phyloP scores from a whole-genome alignment of 2,329 filamentous ascomycete species.

The Curvularia sp. region DNA sequence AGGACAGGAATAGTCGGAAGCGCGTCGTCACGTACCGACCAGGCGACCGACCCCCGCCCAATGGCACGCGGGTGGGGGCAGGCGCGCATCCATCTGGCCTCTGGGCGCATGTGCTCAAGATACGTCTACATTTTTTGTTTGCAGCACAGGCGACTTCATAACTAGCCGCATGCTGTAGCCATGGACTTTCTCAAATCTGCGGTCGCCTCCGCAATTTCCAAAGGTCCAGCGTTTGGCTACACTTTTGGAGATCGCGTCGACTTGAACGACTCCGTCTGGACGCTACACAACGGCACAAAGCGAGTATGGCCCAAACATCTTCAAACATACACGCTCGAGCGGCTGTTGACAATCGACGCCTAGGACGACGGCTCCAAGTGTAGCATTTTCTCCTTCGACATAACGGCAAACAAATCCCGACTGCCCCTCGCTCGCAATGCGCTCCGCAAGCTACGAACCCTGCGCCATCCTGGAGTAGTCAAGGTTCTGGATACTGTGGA shows the following conservation, averaged over 20 bases:
- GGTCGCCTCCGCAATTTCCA: slow-evolving; percentile 94
- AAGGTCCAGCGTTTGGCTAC: slow-evolving; percentile 92
- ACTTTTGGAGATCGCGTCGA: slow-evolving; percentile 92
- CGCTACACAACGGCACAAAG: slow-evolving; percentile 92
- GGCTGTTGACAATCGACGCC: slow-evolving; percentile 31
- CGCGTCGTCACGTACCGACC: slow-evolving; percentile 11
- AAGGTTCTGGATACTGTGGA: slow-evolving; percentile 95
- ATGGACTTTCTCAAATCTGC: slow-evolving; percentile 99
- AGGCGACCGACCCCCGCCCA: not conserved
- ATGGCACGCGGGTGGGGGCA: slow-evolving; percentile 9
- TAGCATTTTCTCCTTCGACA: slow-evolving; percentile 96
- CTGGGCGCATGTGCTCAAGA: slow-evolving; percentile 10
- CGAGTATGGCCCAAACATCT: slow-evolving; percentile 64
- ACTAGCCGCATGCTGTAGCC: slow-evolving; percentile 11
- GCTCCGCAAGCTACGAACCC: slow-evolving; percentile 87
- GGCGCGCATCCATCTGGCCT: slow-evolving; percentile 16
- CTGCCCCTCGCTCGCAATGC: slow-evolving; percentile 91
- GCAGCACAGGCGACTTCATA: not conserved
- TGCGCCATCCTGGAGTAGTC: slow-evolving; percentile 93
- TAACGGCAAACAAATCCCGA: slow-evolving; percentile 78
- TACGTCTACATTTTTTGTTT: not conserved
- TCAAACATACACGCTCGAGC: slow-evolving; percentile 5
- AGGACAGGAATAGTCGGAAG: not conserved
- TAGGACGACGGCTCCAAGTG: slow-evolving; percentile 94
- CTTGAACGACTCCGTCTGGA: slow-evolving; percentile 92